Base-by-base conservation (phyloP, 768 basidiomycete genomes). In the Albatrellus ellisii region DNA sequence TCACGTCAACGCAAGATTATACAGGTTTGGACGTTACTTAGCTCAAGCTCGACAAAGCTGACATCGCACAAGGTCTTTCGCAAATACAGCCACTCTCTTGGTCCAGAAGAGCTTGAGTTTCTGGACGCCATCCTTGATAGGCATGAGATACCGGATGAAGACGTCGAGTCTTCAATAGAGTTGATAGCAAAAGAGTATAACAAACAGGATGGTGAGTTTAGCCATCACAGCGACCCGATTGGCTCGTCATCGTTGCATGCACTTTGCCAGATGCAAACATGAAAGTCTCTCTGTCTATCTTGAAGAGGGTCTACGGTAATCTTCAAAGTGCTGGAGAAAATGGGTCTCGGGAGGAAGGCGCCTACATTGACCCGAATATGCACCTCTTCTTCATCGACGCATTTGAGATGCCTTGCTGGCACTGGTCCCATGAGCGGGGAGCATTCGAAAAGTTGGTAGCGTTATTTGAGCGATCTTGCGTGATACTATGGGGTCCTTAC, bases 381-480 rank as follows among this genome's bases (percentile, higher is more conserved):
- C 85, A 95, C 56, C 61, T 98, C 22, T 75, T 77, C 52, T 66
- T 97, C 49, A 66, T 98, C 24, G 77, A 94, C 57, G 81, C 94
- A 8, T 94, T 90, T 53, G 90, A 94, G 39, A 97, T 98, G 91
- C 95, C 95, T 1, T 63, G 78, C 10, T 91, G 91, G 80, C 73
- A 81, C 52, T 99, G 88, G 78, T 89, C 91, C 12, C 63, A 69
- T 24, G 86, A 92, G 53, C 66, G 84, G 44, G 82, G 82, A 35
- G 80, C 84, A 1, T 98, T 97, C 54, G 88, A 89, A 44, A 84
- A 76, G 92, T 94, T 12, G 21, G 10, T 20, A 14, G 4, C 17
- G 4, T n/a, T 22, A 38, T 46, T 22, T 41, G 7, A 7, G 29
- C 29, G 6, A 36, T 38, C 20, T 40, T 41, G 31, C 36, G 20